Base-by-base conservation (phyloP, 2,329 filamentous ascomycete species). In the Onygenales sp. region DNA sequence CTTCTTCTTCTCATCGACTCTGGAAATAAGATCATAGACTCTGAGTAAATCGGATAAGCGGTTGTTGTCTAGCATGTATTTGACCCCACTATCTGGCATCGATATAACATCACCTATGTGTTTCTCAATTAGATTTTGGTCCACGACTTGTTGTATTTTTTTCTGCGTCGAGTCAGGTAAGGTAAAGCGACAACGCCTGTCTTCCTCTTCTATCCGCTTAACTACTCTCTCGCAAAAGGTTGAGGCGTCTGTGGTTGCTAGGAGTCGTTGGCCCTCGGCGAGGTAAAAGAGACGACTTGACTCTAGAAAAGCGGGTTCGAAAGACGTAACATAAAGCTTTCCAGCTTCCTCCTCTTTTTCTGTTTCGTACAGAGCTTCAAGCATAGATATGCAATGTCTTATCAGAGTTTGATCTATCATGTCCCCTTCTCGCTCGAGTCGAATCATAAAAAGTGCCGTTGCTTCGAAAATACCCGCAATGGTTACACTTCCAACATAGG, bases 1-100 rank as follows among this genome's bases (percentile, higher is more conserved):
- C 0, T 71, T 66, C 66, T 92, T 94, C 55, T 85, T 84, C 0
- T 75, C 68, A 62, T 97, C 90, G 0, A 96, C 86, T 36, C 89
- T 79, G 8, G 80, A 75, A 53, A 95, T 86, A 2, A 97, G 78
- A 14, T 83, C 78, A 68, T 93, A 97, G 3, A 97, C 75, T 49
- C 90, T 84, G n/a, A 78, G 76, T 8, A 98, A 75, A 62, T 95
- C 90, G 3, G 86, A 82, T 36, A 86, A 63, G 58, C 86, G 83
- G 68, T 96, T 87, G 62, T 95, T 91, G 68, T 95, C 88, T 49
- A 97, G 83, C 92, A 98, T 97, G 65, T 84, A 84, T 58, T 81
- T 83, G 43, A 96, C 79, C 0, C 93, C 93, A 57, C 86, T 95
- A 5, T 81, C 81, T 61, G 96, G 89, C 70, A 96, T 83, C 48